Conservation (phyloP, 371 early-diverging fungal genomes). For the Nosema muscidifuracis region DNA sequence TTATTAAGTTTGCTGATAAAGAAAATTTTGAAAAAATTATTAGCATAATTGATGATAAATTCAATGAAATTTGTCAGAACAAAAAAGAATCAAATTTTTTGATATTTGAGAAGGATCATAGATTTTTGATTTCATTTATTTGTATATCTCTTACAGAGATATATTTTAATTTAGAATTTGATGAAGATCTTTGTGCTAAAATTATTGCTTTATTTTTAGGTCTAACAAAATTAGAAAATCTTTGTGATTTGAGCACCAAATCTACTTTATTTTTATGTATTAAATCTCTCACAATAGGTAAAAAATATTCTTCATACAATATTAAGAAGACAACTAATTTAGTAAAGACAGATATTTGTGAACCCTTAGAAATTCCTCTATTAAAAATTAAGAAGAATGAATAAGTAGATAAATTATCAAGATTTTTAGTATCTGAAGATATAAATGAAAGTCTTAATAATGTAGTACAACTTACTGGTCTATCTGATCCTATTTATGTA, state of each 20-base stretch:
- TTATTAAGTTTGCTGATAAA: conserved; percentile 76
- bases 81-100: background rate
- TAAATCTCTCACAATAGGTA: conserved; percentile 6
- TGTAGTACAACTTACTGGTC: conserved; percentile 85
- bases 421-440: background rate
- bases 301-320: background rate
- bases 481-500: conserved; percentile 92
- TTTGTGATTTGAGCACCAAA: conserved; percentile 48
- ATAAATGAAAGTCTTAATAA: conserved; percentile 56
- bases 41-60: background rate
- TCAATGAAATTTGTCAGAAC: background rate
- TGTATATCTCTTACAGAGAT: conserved; percentile 1
- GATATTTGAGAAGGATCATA: background rate
- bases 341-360: background rate
- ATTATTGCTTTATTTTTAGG: background rate
- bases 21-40: conserved; percentile 27
- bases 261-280: conserved; percentile 39
- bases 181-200: background rate
- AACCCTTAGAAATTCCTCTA: conserved; percentile 1
- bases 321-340: background rate
- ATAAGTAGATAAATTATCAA: background rate
- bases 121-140: background rate
- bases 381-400: background rate
- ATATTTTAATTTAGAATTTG: background rate
- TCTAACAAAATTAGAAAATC: background rate